A percentile compares a stretch with the other conserved stretches of the same genome.
These are phyloP conservation scores for Hyparrhenia diplandra DNA, from an alignment of 176 grass and related monocot species.

Conservation along the genomic window DNA sequence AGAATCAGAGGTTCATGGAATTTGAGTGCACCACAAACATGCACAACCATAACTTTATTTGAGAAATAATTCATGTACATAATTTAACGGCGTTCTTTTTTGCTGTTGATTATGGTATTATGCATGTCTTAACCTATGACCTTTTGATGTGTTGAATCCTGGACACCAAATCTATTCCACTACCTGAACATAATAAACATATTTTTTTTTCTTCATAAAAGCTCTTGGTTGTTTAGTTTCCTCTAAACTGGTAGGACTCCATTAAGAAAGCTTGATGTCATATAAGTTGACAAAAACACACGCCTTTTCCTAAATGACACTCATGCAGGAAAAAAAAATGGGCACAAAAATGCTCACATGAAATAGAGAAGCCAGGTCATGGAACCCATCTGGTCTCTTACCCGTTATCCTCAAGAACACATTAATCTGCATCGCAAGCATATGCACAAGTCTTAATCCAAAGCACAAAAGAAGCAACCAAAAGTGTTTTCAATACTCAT, in stretches of 20 bases:
- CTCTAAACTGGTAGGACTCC: background rate
- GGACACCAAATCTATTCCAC: background rate
- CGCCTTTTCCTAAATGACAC: background rate
- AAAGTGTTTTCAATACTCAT: background rate
- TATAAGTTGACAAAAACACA: background rate
- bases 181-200: background rate
- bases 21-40: background rate
- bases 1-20: background rate
- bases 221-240: background rate
- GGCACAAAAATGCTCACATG: conserved; percentile 58
- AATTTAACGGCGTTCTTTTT: background rate
- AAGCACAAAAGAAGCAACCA: background rate
- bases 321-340: background rate
- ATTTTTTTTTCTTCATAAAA: conserved; percentile 3
- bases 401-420: conserved; percentile 93
- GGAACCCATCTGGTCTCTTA: conserved; percentile 86
- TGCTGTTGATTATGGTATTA: background rate
- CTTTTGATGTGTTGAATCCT: background rate
- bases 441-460: background rate
- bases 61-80: background rate
- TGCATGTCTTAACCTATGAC: background rate
- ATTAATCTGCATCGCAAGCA: conserved; percentile 60
- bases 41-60: background rate
- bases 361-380: conserved; percentile 96
- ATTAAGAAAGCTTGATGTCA: background rate